Conservation (phyloP, 129 eudicot species). For the Lactuca sativa region DNA sequence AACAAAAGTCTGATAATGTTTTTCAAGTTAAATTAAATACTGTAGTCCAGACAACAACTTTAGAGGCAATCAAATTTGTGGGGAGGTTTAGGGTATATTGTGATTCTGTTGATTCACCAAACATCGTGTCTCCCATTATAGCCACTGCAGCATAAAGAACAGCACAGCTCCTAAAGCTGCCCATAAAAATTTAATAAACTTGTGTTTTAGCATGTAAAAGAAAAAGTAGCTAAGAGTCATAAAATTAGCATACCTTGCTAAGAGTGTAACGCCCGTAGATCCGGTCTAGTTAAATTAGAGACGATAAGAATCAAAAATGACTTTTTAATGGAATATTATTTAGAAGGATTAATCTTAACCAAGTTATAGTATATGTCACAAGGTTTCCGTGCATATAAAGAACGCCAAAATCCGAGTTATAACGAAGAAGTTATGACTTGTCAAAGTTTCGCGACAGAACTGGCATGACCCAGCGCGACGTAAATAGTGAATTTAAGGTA, state of each 20-base stretch:
- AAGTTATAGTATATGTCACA: too few species aligned
- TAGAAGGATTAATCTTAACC: too few species aligned
- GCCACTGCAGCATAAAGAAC: slow-evolving; percentile 75
- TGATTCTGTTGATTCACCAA: slow-evolving; percentile 74
- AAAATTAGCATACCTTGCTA: slow-evolving; percentile 53
- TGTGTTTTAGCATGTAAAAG: slow-evolving; percentile 1
- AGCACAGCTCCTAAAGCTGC: slow-evolving; percentile 76
- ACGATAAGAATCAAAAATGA: too few species aligned
- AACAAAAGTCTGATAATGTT: background rate
- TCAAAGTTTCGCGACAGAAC: too few species aligned
- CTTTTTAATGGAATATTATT: too few species aligned
- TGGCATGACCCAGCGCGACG: too few species aligned
- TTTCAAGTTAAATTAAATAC: slow-evolving; percentile 38
- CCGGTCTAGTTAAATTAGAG: too few species aligned
- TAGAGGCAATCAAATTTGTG: slow-evolving; percentile 62
- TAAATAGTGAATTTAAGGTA: too few species aligned
- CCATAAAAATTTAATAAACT: slow-evolving; percentile 8
- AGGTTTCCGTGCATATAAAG: too few species aligned
- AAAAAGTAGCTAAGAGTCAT: background rate
- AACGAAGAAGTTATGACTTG: too few species aligned
- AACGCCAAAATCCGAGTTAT: too few species aligned
- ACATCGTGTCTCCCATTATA: slow-evolving; percentile 72
- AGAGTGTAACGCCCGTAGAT: too few species aligned
- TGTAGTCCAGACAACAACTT: slow-evolving; percentile 95
- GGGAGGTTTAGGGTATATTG: slow-evolving; percentile 95